These are phyloP conservation scores for Poteriospumella lacustris DNA, from an alignment of 108 stramenopile species.

Conservation along the genomic window DNA sequence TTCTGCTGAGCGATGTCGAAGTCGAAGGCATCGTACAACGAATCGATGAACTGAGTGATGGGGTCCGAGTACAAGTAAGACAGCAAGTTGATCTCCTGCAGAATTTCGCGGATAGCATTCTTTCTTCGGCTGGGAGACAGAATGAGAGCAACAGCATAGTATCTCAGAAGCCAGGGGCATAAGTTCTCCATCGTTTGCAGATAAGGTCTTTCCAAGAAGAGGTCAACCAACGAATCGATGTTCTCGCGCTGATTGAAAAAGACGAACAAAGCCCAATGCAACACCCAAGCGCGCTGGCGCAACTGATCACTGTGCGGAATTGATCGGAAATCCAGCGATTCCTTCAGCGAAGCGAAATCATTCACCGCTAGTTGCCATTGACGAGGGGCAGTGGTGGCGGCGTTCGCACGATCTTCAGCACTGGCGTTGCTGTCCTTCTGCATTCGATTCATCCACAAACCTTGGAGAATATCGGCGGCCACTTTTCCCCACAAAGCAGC, in stretches of 20 bases:
- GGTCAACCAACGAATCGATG: constrained; percentile 56
- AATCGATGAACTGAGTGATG: constrained; percentile 91
- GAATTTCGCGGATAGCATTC: constrained; percentile 70
- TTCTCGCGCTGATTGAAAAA: constrained; percentile 83
- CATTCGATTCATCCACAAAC: neutral
- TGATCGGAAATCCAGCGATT: constrained; percentile 29
- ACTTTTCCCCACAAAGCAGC: constrained; percentile 81
- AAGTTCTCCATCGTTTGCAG: constrained; percentile 95
- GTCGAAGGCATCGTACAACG: constrained; percentile 91
- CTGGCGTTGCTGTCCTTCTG: no score
- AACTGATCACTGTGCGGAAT: constrained; percentile 76
- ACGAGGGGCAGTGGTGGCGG: neutral
- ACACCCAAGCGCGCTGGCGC: constrained; percentile 91
- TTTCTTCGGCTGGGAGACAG: constrained; percentile 64
- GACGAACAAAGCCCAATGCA: constrained; percentile 96
- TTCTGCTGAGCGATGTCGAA: constrained; percentile 91
- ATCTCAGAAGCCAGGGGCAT: constrained; percentile 93
- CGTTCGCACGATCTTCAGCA: no score
- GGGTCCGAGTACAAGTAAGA: constrained; percentile 85
- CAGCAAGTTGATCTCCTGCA: constrained; percentile 78
- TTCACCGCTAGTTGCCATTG: neutral
- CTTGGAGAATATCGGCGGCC: constrained; percentile 69
- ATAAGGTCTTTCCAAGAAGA: constrained; percentile 57
- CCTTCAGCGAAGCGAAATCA: constrained; percentile 4
- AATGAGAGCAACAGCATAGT: constrained; percentile 91